These are phyloP conservation scores for Aspergillus fischeri DNA, from an alignment of 2,329 filamentous ascomycete genomes.

Conservation along the genomic window DNA sequence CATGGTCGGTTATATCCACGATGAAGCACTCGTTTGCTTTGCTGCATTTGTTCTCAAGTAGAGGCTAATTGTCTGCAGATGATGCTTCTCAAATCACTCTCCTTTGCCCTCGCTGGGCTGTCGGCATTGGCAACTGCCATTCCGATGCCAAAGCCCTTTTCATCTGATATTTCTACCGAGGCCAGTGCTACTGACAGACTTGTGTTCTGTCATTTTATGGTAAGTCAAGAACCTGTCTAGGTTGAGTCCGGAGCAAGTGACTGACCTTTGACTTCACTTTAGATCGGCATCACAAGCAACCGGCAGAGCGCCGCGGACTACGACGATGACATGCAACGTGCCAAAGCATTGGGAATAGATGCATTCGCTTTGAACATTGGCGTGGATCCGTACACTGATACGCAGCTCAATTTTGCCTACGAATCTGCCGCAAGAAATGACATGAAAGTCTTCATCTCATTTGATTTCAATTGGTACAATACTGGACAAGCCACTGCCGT, in stretches of 20 bases:
- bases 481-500: conserved; percentile 36
- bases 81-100: conserved; percentile 15
- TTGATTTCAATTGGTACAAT: conserved; percentile 52
- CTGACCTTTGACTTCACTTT: neutral
- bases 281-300: conserved; percentile 46
- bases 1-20: neutral
- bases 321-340: conserved; percentile 46
- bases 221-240: conserved; percentile 8
- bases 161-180: neutral
- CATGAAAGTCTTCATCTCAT: conserved; percentile 56
- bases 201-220: conserved; percentile 46
- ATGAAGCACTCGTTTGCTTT: neutral
- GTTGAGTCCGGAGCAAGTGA: neutral
- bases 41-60: neutral
- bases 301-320: conserved; percentile 43
- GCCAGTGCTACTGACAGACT: conserved; percentile 20
- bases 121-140: conserved; percentile 14
- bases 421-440: conserved; percentile 43
- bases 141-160: conserved; percentile 6
- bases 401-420: conserved; percentile 49
- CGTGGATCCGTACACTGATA: conserved; percentile 39
- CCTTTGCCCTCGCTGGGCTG: conserved; percentile 14
- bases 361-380: conserved; percentile 52
- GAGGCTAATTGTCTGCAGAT: neutral
- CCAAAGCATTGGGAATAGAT: conserved; percentile 44